A percentile compares a stretch with the other conserved stretches of the same genome.
phyloP scores from a whole-genome alignment of 176 grass and related monocot species.

The Cenchrus americanus region DNA sequence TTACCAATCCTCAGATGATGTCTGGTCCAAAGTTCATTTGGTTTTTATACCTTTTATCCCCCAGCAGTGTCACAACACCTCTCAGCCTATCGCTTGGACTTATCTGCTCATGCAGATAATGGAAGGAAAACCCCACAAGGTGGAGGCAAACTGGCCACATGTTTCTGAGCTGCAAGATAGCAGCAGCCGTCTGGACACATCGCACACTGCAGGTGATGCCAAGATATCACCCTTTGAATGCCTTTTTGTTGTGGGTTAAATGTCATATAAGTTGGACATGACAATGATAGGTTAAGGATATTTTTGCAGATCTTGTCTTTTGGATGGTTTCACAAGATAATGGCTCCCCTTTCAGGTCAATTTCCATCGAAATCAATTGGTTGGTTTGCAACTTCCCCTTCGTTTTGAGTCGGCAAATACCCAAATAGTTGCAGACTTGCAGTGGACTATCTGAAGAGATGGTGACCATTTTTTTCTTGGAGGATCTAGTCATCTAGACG shows the following conservation, averaged over 20 bases:
- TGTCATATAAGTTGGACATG: slow-evolving; percentile 34
- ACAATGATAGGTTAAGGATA: slow-evolving; percentile 32
- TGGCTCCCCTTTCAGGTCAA: slow-evolving; percentile 1
- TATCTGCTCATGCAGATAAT: slow-evolving; percentile 78
- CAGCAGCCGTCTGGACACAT: slow-evolving; percentile 37
- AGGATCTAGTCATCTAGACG: slow-evolving; percentile 9
- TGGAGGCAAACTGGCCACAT: slow-evolving; percentile 65
- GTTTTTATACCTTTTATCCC: slow-evolving; percentile 55
- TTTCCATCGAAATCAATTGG: neutral
- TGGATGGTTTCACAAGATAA: slow-evolving; percentile 26
- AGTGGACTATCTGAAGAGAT: neutral
- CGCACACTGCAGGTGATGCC: slow-evolving; percentile 48
- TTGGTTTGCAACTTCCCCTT: neutral
- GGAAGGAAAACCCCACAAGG: slow-evolving; percentile 45
- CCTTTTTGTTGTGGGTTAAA: slow-evolving; percentile 26
- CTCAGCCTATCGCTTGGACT: slow-evolving; percentile 56
- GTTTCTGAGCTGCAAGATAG: slow-evolving; percentile 57
- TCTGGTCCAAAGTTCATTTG: slow-evolving; percentile 28
- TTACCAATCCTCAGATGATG: slow-evolving; percentile 24
- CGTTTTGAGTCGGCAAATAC: neutral
- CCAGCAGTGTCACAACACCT: slow-evolving; percentile 18
- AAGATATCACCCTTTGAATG: slow-evolving; percentile 34
- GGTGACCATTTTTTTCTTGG: neutral
- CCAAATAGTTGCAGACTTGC: neutral
- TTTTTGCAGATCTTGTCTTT: neutral